phyloP scores from a whole-genome alignment of 2,329 filamentous ascomycete species.

The Penicillium expansum region DNA sequence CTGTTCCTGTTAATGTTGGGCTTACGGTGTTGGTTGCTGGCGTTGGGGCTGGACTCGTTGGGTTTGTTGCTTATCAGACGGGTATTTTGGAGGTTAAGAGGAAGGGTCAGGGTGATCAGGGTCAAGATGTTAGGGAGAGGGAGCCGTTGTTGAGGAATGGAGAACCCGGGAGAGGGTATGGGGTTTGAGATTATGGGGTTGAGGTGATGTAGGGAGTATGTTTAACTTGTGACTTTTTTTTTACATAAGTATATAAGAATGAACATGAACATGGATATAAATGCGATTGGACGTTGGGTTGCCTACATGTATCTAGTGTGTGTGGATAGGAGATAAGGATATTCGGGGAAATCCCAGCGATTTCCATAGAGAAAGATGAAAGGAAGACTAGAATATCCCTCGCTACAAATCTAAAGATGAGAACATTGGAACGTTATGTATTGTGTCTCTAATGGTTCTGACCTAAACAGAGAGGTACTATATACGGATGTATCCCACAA shows the following conservation, averaged over 20 bases:
- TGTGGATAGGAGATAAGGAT: background rate
- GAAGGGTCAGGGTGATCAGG: background rate
- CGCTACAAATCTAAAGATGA: too few relatives aligned
- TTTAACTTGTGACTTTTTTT: background rate
- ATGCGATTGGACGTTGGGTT: background rate
- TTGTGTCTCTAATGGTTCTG: background rate
- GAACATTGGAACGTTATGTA: background rate
- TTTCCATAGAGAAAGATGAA: background rate
- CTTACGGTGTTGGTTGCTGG: constrained; percentile 61
- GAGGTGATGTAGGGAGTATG: background rate
- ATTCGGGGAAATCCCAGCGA: background rate
- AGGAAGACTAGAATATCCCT: background rate
- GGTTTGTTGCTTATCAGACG: constrained; percentile 60
- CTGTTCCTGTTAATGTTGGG: constrained; percentile 71
- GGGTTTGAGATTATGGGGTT: background rate
- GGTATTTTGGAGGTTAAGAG: constrained; percentile 21
- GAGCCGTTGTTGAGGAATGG: constrained; percentile 1
- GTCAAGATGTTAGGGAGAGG: background rate
- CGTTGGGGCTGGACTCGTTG: constrained; percentile 64
- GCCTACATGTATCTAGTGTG: background rate
- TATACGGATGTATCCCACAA: background rate
- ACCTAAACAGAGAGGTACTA: background rate
- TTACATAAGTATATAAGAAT: background rate
- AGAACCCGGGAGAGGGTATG: background rate
- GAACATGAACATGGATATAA: background rate